Conservation (phyloP, 1,284 basidiomycete species). For the Mycocalia duriaeana region DNA sequence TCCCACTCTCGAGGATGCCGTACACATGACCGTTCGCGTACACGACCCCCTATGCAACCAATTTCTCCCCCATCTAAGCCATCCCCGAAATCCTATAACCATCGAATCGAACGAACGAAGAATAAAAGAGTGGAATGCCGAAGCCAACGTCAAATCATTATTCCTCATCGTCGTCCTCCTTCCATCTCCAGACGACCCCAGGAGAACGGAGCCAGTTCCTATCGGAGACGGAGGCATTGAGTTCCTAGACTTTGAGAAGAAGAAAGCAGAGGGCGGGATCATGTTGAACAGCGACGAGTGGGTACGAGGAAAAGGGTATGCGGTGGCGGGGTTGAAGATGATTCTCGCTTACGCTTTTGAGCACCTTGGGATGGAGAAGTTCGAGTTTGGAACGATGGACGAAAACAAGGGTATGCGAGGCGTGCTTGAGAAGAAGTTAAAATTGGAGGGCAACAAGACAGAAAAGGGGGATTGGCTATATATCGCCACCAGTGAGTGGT, state of each 20-base stretch:
- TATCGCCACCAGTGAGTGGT: conserved; percentile 12
- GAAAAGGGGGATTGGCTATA: conserved; percentile 14
- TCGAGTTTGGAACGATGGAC: conserved; percentile 9
- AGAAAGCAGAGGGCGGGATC: conserved; percentile 14
- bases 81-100: conserved; percentile 10
- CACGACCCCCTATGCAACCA: conserved; percentile 13
- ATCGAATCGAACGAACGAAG: conserved; percentile 12
- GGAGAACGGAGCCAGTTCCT: conserved; percentile 2
- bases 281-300: conserved; percentile 15
- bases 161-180: conserved; percentile 13
- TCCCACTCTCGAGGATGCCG: conserved; percentile 11
- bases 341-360: conserved; percentile 16
- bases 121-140: conserved; percentile 11
- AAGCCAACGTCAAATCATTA: conserved; percentile 9
- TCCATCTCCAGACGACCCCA: background rate
- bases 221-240: conserved; percentile 15
- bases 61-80: conserved; percentile 11
- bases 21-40: conserved; percentile 12
- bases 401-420: conserved; percentile 14
- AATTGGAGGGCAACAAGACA: conserved; percentile 7
- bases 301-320: conserved; percentile 14
- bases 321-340: conserved; percentile 15
- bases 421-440: conserved; percentile 14
- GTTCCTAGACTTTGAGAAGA: conserved; percentile 9
- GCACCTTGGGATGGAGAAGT: conserved; percentile 11